Evolutionary conservation across 78 protist genomes (phyloP).

Genomic region (Fonticula alba): DNA sequence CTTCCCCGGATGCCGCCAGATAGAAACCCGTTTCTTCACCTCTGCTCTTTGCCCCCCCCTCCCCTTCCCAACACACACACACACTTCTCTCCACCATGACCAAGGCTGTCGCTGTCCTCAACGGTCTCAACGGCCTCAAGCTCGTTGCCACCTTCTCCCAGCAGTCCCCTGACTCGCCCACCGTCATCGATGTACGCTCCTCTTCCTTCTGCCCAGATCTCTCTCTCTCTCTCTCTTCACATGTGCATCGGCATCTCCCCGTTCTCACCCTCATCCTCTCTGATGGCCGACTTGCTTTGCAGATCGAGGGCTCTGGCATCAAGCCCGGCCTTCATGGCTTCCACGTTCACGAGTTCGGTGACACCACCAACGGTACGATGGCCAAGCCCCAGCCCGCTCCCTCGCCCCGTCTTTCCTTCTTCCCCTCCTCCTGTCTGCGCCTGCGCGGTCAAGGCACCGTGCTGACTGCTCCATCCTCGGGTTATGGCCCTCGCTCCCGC

Average conservation of each 20-base stretch:
- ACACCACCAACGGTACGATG: slow-evolving; percentile 13
- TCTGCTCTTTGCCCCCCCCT: no score
- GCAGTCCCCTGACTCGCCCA: background rate
- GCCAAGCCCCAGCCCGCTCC: no score
- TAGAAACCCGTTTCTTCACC: no score
- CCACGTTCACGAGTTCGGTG: slow-evolving; percentile 30
- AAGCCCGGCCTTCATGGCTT: slow-evolving; percentile 23
- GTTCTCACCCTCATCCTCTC: background rate
- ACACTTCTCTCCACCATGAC: no score
- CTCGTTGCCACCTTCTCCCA: slow-evolving; percentile 8
- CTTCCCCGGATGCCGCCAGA: no score
- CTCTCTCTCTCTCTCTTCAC: no score
- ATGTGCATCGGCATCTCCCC: background rate
- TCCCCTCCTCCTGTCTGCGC: no score
- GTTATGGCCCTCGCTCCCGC: background rate
- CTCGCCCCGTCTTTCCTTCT: no score
- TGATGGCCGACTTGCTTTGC: no score
- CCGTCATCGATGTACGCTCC: background rate
- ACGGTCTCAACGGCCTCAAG: slow-evolving; percentile 6
- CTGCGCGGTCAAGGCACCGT: no score
- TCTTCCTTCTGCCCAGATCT: background rate
- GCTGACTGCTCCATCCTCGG: background rate
- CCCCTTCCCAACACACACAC: no score
- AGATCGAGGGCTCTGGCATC: slow-evolving; percentile 5
- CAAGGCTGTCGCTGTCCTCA: slow-evolving; percentile 9